phyloP scores from a whole-genome alignment of 2,329 filamentous ascomycete species.

The Davidsoniella australis region DNA sequence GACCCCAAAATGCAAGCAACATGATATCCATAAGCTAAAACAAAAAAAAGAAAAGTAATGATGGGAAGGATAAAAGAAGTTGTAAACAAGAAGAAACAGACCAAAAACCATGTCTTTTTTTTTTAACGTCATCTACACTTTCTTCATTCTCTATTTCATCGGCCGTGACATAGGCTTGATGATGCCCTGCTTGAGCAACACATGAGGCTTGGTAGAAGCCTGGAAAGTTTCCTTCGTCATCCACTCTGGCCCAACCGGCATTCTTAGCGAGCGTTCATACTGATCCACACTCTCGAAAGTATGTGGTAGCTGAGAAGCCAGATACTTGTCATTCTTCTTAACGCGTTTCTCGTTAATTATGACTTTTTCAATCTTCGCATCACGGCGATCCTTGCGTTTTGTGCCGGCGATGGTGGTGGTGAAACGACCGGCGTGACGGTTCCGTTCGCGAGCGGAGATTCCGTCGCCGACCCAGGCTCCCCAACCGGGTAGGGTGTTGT shows the following conservation, averaged over 20 bases:
- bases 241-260: conserved; percentile 90
- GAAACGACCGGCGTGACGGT: conserved; percentile 43
- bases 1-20: too few species aligned
- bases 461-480: conserved; percentile 81
- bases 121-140: background rate
- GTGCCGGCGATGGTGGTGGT: conserved; percentile 55
- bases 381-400: conserved; percentile 60
- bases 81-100: background rate
- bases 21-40: too few species aligned
- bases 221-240: conserved; percentile 92
- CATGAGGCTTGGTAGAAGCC: conserved; percentile 69
- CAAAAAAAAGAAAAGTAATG: background rate
- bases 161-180: conserved; percentile 80
- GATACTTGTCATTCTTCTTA: conserved; percentile 82
- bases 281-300: conserved; percentile 76
- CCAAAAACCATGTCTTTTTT: background rate
- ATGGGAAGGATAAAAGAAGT: background rate
- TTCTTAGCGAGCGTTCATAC: conserved; percentile 73
- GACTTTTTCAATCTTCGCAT: conserved; percentile 65
- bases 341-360: conserved; percentile 84
- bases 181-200: conserved; percentile 80
- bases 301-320: conserved; percentile 70
- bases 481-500: conserved; percentile 85
- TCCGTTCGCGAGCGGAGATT: conserved; percentile 51
- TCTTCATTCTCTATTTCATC: conserved; percentile 19